Percentiles rank a stretch among this genome's conserved stretches.
phyloP scores from a whole-genome alignment of 116 monocot species.

The Phalaenopsis hybrid region DNA sequence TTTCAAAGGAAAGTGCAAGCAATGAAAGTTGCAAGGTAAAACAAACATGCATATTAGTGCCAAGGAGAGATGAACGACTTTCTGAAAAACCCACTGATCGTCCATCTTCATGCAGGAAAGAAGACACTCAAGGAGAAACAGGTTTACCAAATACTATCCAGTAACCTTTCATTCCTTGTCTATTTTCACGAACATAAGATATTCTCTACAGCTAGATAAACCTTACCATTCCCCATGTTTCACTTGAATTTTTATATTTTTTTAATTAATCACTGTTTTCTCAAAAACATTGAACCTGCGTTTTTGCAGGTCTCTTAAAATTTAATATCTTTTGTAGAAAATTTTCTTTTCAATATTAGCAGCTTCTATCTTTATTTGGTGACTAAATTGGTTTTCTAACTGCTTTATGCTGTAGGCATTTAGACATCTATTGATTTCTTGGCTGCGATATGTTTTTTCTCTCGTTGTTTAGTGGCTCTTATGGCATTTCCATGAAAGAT shows the following conservation, averaged over 20 bases:
- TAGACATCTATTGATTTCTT: background rate
- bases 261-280: background rate
- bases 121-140: constrained; percentile 23
- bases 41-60: constrained; percentile 28
- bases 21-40: constrained; percentile 36
- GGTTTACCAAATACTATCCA: constrained; percentile 1
- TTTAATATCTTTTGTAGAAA: background rate
- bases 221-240: background rate
- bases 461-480: background rate
- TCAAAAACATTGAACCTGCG: background rate
- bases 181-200: background rate
- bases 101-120: constrained; percentile 19
- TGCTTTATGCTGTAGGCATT: background rate
- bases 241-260: background rate
- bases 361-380: background rate
- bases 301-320: background rate
- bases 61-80: constrained; percentile 29
- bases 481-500: background rate
- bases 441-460: background rate
- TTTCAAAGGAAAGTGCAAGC: constrained; percentile 36
- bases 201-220: background rate
- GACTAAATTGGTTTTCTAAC: background rate
- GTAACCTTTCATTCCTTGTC: background rate
- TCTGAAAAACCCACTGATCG: constrained; percentile 21
- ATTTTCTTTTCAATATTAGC: background rate